Evolutionary conservation across 2,329 filamentous ascomycete species (phyloP).

Genomic region (Pseudogymnoascus sp.): DNA sequence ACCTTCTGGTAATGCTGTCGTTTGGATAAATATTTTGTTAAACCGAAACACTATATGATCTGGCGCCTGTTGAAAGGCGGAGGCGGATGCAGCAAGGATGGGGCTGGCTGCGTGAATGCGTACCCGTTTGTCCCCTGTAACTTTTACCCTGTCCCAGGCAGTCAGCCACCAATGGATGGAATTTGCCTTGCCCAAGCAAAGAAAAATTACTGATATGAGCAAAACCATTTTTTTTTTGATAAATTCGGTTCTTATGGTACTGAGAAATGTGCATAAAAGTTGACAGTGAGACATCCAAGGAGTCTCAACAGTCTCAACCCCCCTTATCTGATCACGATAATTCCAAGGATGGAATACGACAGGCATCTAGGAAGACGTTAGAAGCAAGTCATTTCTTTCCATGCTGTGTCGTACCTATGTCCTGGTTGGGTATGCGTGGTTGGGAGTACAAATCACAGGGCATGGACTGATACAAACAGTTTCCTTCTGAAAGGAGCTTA

Average conservation of each 20-base stretch:
- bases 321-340: background rate
- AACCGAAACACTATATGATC: conserved; percentile 6
- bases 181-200: background rate
- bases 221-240: background rate
- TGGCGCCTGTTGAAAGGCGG: conserved; percentile 8
- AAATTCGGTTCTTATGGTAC: background rate
- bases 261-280: background rate
- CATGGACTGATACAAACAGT: background rate
- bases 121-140: background rate
- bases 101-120: background rate
- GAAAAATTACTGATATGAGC: background rate
- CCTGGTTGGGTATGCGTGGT: background rate
- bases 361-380: background rate
- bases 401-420: background rate
- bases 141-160: background rate
- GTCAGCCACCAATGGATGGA: background rate
- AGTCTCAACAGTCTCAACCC: background rate
- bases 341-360: background rate
- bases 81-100: conserved; percentile 3
- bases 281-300: background rate
- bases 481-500: background rate
- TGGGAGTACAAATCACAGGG: conserved; percentile 3
- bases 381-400: background rate
- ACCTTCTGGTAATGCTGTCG: background rate
- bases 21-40: conserved; percentile 6